A percentile compares a stretch with the other conserved stretches of the same genome.
Evolutionary conservation across 1,284 basidiomycete genomes (phyloP).

Genomic region (Lentinula novae-zelandiae): DNA sequence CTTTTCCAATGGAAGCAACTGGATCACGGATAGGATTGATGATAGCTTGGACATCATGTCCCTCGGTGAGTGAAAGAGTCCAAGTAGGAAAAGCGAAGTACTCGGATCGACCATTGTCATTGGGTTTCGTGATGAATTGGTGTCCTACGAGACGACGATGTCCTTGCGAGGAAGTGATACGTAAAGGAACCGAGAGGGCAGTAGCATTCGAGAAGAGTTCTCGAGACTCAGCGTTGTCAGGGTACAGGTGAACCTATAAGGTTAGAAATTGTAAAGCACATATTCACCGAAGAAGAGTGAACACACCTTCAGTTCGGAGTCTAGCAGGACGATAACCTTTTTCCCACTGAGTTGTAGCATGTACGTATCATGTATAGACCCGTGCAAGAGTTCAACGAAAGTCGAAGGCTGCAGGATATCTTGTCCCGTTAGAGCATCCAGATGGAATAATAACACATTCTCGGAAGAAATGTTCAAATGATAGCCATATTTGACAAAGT

Average conservation of each 20-base stretch:
- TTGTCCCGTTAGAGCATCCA: constrained; percentile 76
- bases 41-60: constrained; percentile 50
- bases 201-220: constrained; percentile 40
- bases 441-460: constrained; percentile 74
- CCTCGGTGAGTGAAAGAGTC: constrained; percentile 53
- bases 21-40: constrained; percentile 44
- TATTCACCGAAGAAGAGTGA: background rate
- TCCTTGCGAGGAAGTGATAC: constrained; percentile 38
- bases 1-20: constrained; percentile 79
- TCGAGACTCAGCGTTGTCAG: constrained; percentile 44
- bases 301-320: constrained; percentile 61
- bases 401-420: constrained; percentile 29
- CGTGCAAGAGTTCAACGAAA: constrained; percentile 43
- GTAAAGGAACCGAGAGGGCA: constrained; percentile 43
- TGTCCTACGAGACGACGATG: constrained; percentile 53
- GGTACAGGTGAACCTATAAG: constrained; percentile 58
- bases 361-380: constrained; percentile 52
- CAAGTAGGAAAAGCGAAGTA: constrained; percentile 58
- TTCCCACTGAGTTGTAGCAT: constrained; percentile 39
- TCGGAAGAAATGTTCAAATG: constrained; percentile 28
- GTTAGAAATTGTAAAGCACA: background rate
- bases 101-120: constrained; percentile 33
- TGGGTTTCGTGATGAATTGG: constrained; percentile 39
- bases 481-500: constrained; percentile 3
- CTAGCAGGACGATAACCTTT: constrained; percentile 58